Percentiles rank a stretch among this genome's conserved stretches.
Evolutionary conservation across 202 grass and related monocot species (phyloP).

Genomic region (Cymbopogon flexuosus): DNA sequence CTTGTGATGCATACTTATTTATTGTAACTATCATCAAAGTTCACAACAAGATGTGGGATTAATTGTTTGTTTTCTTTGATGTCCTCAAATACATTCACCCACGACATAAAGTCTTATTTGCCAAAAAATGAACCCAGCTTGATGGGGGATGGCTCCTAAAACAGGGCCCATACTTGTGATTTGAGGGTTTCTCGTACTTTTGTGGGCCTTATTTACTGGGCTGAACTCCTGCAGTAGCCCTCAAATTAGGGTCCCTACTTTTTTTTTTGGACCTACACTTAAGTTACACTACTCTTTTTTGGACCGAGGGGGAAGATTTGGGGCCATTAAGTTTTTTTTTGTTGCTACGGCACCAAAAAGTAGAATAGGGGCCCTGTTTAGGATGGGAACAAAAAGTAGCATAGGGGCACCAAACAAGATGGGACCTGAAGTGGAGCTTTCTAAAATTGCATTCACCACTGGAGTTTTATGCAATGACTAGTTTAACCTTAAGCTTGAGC

Average conservation of each 20-base stretch:
- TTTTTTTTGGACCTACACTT: background rate
- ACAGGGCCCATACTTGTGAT: background rate
- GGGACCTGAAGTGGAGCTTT: background rate
- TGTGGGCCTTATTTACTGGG: background rate
- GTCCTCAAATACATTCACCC: background rate
- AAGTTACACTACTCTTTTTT: background rate
- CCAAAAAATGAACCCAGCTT: background rate
- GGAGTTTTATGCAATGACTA: background rate
- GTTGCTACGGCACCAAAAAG: too few relatives aligned
- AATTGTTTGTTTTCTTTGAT: background rate
- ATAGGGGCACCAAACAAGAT: too few relatives aligned
- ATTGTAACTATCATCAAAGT: background rate
- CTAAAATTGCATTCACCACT: background rate
- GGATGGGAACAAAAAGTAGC: too few relatives aligned
- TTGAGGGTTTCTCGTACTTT: background rate
- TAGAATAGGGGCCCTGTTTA: too few relatives aligned
- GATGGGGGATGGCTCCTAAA: background rate
- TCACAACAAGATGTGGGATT: background rate
- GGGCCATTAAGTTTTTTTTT: too few relatives aligned
- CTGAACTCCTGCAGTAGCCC: background rate
- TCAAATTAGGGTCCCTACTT: background rate
- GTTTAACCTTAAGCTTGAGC: background rate
- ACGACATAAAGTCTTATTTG: too few relatives aligned
- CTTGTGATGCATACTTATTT: background rate
- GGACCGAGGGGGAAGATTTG: too few relatives aligned